Base-by-base conservation (phyloP, 345 rosid genomes). In the Hibiscus tridactylites region DNA sequence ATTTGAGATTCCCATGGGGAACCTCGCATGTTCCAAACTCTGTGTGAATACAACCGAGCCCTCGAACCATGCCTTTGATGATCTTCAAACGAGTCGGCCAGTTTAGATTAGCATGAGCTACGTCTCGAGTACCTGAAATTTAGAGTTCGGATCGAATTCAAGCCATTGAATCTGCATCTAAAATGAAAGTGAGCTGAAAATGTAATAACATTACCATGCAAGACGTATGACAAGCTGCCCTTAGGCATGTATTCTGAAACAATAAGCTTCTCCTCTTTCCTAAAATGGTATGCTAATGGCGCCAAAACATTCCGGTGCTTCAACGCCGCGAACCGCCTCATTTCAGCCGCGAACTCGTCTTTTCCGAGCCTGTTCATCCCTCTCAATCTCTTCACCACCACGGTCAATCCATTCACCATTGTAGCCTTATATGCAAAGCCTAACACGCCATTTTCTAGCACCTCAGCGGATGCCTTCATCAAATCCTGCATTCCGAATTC, bases 401-500 rank as follows among this genome's bases (percentile, higher is more conserved):
- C 97, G 0, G 90, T 75, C 42, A 90, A 56, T 24, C 96, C 97
- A 65, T 74, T 91, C 0, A 80, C 37, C 96, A 94, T 81, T 17
- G 76, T 82, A 0, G 98, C 98, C 82, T 90, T 94, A 24, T 94
- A 94, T 4, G 97, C 89, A 49, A 97, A 94, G 47, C 98, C 98
- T 64, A 94, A 71, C 12, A 93, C 87, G 31, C 98, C 93, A 46
- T 86, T 94, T 21, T 96, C 98, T 1, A 94, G 75, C 67, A 90
- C 95, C 78, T 91, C 96, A 0, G 98, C 98, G 0, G 96, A 88
- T 1, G 98, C 96, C 76, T 86, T 91, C 97, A 94, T 94, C 74
- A 94, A 76, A 83, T 94, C 97, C 0, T 87, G 79, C 79, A 91
- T 76, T 56, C 89, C 90, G n/a, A 94, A 91, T 0, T 79, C 56